Conservation (phyloP, 1,139 yeast genomes). For the Candida sanyaensis region DNA sequence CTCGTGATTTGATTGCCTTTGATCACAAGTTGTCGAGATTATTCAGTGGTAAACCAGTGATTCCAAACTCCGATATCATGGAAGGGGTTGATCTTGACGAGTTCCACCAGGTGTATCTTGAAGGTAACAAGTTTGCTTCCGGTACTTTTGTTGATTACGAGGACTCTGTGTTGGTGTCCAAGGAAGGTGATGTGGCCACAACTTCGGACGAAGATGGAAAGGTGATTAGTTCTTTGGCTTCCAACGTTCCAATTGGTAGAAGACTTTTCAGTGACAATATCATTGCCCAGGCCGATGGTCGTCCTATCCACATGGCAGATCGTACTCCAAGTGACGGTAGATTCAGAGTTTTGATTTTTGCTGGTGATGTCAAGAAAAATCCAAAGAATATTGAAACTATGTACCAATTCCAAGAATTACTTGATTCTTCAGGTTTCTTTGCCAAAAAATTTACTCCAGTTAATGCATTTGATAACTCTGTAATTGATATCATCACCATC, state of each 20-base stretch:
- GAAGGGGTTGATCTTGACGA: slow-evolving; percentile 27
- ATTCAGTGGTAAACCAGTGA: slow-evolving; percentile 28
- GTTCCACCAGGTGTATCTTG: slow-evolving; percentile 25
- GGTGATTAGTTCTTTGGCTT: slow-evolving; percentile 17
- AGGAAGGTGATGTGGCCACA: background rate
- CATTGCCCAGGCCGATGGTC: slow-evolving; percentile 26
- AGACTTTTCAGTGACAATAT: slow-evolving; percentile 24
- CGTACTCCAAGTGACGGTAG: slow-evolving; percentile 23
- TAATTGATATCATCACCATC: slow-evolving; percentile 25
- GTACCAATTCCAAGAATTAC: slow-evolving; percentile 18
- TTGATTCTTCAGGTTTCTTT: slow-evolving; percentile 17
- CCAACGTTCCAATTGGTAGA: slow-evolving; percentile 26
- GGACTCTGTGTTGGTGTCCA: slow-evolving; percentile 17
- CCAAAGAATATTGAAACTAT: slow-evolving; percentile 15
- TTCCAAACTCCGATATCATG: slow-evolving; percentile 16
- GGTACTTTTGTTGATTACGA: slow-evolving; percentile 30
- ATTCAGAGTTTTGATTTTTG: slow-evolving; percentile 27
- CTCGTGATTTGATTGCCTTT: slow-evolving; percentile 31
- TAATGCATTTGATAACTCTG: slow-evolving; percentile 23
- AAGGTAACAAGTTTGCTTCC: slow-evolving; percentile 31
- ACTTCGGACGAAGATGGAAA: slow-evolving; percentile 9
- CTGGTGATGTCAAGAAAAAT: slow-evolving; percentile 21
- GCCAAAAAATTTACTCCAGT: slow-evolving; percentile 25
- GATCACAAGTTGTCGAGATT: slow-evolving; percentile 31
- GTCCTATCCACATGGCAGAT: slow-evolving; percentile 25